Evolutionary conservation across 2,329 filamentous ascomycete genomes (phyloP).

Genomic region (Paecilomyces fulvus): DNA sequence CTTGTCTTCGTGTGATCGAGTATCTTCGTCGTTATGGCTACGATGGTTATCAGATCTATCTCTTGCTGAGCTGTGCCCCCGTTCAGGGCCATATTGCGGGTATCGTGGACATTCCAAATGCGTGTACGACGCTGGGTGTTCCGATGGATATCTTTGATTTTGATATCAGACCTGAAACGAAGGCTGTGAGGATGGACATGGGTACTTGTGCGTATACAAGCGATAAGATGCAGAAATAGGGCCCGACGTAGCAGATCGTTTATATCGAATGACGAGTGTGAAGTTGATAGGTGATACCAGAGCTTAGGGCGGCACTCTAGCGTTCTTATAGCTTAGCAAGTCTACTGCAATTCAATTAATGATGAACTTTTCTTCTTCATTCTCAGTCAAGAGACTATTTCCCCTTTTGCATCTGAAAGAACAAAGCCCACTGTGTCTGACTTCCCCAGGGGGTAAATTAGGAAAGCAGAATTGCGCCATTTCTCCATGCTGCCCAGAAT

Average conservation of each 20-base stretch:
- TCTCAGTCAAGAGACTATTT: background rate
- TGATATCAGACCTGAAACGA: constrained; percentile 65
- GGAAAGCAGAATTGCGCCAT: background rate
- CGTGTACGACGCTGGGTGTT: constrained; percentile 77
- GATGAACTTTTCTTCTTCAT: background rate
- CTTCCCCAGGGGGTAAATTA: background rate
- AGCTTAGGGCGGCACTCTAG: background rate
- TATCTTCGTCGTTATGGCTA: constrained; percentile 68
- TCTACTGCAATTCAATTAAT: background rate
- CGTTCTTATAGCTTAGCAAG: background rate
- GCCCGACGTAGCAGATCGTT: background rate
- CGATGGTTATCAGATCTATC: constrained; percentile 70
- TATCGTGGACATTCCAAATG: constrained; percentile 85
- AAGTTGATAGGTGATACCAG: background rate
- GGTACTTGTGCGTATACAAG: constrained; percentile 60
- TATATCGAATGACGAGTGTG: background rate
- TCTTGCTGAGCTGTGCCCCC: constrained; percentile 76
- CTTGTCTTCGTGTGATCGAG: constrained; percentile 67
- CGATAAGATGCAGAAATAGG: background rate
- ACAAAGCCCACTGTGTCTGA: background rate
- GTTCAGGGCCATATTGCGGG: constrained; percentile 83
- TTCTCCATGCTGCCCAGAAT: background rate
- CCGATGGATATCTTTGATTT: constrained; percentile 96
- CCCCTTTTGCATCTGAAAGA: background rate
- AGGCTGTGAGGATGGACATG: constrained; percentile 57